Evolutionary conservation across 352 stramenopile species (phyloP), one percentile per base, ranked within the genome.

Genomic region (Phytophthora tentaculata): DNA sequence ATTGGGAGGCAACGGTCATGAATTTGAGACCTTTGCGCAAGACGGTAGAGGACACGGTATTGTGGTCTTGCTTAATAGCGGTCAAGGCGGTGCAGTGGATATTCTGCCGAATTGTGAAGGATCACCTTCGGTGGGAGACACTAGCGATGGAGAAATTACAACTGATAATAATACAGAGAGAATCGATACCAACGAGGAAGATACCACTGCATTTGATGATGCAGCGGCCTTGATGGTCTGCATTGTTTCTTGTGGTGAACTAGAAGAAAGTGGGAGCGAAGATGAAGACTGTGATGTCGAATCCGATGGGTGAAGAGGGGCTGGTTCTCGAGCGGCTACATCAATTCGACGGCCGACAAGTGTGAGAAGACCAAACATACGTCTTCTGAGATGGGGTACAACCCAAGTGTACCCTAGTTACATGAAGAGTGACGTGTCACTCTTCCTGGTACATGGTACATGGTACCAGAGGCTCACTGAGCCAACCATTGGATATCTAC

Each of bases 301-400:
- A 29, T 12, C 20, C 14, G 57, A 45, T 22, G 57, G 29, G 17
- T 26, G 43, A 19, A 49, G 43, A 26, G 43, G 43, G 0, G 43
- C 6, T 14, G 12, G 20, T n/a, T 51, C 20, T 5, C 19, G 44
- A 17, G 44, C 22, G 1, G 22, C 20, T 10, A 29, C 44, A 53
- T 66, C 59, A 9, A 54, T 60, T 59, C 59, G 58, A 12, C 49
- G 59, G 1, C 54, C 59, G 28, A 32, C 28, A 32, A 5, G 28
- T 32, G 28, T 29, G 32, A 39, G 32, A 39, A 5, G 7, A 39
- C 32, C 32, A 14, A 39, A 39, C 10, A 49, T 41, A 23, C 24
- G 35, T 20, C 28, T 49, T 41, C 19, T n/a, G n/a, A n/a, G n/a
- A n/a, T n/a, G n/a, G n/a, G n/a, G n/a, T n/a, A n/a, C n/a, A n/a